Percentiles rank a stretch among this genome's conserved stretches.
Conservation (phyloP, 768 basidiomycete species). For the Suillus placidus region DNA sequence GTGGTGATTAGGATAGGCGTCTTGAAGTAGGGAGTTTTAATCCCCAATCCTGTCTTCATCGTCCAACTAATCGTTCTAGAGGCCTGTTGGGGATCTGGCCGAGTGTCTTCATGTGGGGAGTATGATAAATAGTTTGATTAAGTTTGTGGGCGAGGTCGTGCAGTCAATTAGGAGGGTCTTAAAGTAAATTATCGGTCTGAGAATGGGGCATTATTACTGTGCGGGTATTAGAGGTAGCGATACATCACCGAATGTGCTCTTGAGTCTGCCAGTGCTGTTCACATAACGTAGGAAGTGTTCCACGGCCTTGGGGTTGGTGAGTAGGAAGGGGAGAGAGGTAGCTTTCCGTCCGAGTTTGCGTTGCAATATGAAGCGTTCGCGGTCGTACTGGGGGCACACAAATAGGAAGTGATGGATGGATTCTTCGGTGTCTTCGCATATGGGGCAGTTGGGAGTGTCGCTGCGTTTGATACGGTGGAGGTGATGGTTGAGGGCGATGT, state of each 20-base stretch:
- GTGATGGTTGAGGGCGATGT: conserved; percentile 33
- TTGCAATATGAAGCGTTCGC: neutral
- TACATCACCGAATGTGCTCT: conserved; percentile 2
- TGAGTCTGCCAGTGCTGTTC: conserved; percentile 8
- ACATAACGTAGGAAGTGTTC: conserved; percentile 7
- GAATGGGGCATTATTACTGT: too few species aligned
- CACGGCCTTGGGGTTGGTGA: conserved; percentile 3
- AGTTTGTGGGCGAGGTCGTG: too few species aligned
- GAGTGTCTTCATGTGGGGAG: too few species aligned
- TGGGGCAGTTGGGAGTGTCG: conserved; percentile 29
- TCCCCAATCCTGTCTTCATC: too few species aligned
- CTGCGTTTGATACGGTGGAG: conserved; percentile 29
- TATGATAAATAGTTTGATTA: too few species aligned
- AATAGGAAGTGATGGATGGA: conserved; percentile 35
- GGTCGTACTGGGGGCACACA: conserved; percentile 27
- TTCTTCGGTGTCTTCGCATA: conserved; percentile 27
- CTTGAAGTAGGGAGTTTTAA: too few species aligned
- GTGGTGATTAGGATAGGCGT: too few species aligned
- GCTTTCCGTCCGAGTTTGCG: neutral
- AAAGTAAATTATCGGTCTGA: too few species aligned
- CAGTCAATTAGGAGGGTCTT: too few species aligned
- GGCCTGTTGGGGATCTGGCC: too few species aligned
- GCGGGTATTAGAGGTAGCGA: too few species aligned
- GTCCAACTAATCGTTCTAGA: too few species aligned
- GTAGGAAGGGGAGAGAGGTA: conserved; percentile 10